Conservation (phyloP, 257 asterid species). For the Gentiana straminea region DNA sequence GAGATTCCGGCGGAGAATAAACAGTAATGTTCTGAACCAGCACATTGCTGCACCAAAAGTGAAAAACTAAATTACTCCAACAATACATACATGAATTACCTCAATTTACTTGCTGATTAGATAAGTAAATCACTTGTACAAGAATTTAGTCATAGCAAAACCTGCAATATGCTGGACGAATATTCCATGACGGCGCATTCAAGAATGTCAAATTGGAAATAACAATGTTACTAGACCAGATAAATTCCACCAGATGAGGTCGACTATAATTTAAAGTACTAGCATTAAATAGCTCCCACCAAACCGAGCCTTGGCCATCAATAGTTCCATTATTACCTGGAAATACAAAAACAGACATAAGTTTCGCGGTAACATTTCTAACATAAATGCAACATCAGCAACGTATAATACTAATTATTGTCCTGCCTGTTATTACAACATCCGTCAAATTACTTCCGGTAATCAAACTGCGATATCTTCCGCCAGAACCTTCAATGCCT, state of each 20-base stretch:
- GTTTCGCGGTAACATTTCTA: neutral
- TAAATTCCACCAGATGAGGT: conserved; percentile 77
- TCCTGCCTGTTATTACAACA: conserved; percentile 40
- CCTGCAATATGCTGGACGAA: conserved; percentile 94
- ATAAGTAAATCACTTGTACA: neutral
- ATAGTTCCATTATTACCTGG: conserved; percentile 91
- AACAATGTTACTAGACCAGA: conserved; percentile 51
- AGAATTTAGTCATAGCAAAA: conserved; percentile 11
- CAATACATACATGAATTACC: neutral
- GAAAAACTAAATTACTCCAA: conserved; percentile 1
- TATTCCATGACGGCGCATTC: conserved; percentile 89
- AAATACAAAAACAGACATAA: neutral
- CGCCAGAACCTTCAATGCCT: conserved; percentile 29
- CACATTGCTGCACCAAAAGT: conserved; percentile 52
- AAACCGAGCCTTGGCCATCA: conserved; percentile 87
- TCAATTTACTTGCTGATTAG: neutral
- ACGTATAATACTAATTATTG: neutral
- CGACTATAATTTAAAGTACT: conserved; percentile 77
- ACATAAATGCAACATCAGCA: neutral
- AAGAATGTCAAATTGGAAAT: conserved; percentile 83
- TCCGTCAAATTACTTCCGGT: conserved; percentile 29
- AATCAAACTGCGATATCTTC: conserved; percentile 39
- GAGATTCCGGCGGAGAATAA: conserved; percentile 73
- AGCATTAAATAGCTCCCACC: conserved; percentile 67
- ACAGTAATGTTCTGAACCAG: conserved; percentile 82